phyloP scores from a whole-genome alignment of 1,284 basidiomycete genomes.

The Mrakiaceae sp. region DNA sequence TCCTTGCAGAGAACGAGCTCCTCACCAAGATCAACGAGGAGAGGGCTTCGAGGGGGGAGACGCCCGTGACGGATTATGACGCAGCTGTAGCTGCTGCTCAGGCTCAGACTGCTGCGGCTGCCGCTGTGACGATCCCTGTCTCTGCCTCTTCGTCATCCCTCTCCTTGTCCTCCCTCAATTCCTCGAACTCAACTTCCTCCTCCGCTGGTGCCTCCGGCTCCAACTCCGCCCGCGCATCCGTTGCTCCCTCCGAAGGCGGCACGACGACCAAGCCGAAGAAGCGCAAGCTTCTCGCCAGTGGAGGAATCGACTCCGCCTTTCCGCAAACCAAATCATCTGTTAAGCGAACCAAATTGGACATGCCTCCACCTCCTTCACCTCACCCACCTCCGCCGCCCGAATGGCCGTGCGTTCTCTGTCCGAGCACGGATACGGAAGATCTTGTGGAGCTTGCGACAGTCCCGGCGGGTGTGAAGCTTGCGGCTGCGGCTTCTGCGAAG shows the following conservation, averaged over 20 bases:
- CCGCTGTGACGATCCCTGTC: too few species aligned
- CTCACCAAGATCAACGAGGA: slow-evolving; percentile 25
- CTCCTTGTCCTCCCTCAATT: too few species aligned
- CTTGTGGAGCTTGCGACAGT: slow-evolving; percentile 46
- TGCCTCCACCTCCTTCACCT: slow-evolving; percentile 24
- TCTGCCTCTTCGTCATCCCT: too few species aligned
- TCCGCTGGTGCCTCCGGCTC: too few species aligned
- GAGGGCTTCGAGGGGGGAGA: too few species aligned
- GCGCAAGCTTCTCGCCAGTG: background rate
- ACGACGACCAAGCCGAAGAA: background rate
- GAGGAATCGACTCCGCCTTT: background rate
- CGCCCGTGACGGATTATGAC: too few species aligned
- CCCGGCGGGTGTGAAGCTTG: slow-evolving; percentile 3
- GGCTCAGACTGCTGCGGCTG: background rate
- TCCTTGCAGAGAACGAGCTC: slow-evolving; percentile 48
- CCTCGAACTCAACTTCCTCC: background rate
- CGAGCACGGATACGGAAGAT: slow-evolving; percentile 46
- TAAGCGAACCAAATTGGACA: background rate
- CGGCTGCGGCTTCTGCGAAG: too few species aligned
- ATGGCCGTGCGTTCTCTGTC: slow-evolving; percentile 72
- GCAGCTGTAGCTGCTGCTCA: background rate
- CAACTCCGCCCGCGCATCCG: background rate
- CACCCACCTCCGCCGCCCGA: slow-evolving; percentile 24
- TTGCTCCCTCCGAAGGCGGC: too few species aligned
- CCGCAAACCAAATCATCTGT: too few species aligned